Base-by-base conservation (phyloP, 495 filamentous ascomycete genomes). In the Talaromyces thailandensis region DNA sequence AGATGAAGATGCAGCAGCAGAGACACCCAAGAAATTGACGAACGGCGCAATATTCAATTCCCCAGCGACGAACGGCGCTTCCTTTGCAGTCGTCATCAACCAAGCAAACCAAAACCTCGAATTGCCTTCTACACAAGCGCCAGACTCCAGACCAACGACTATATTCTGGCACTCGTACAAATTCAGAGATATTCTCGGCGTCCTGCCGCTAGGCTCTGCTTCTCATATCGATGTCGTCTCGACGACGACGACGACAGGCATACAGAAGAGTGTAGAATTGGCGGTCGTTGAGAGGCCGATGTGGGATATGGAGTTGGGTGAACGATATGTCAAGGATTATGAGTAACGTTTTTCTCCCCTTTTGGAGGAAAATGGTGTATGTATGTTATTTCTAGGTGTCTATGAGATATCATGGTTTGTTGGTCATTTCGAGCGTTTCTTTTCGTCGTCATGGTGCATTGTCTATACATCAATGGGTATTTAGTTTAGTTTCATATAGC, bases 161-260 rank as follows among this genome's bases (percentile, higher is more conserved):
- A 61, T 61, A 28, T 80, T 76, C 76, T 98, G 92, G 92, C 83
- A 82, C 65, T 93, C 92, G 8, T 91, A 88, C 74, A 93, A 94
- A 69, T 99, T 96, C 70, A 80, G 92, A 62, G 89, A 92, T 8
- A 91, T 99, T 63, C 74, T 99, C 65, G 94, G 93, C 4, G 88
- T 98, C 29, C 88, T 93, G 14, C 86, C 88, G 18, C 74, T 98
- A 25, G 71, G 77, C 37, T 65, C 12, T 64, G 69, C 16, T 62
- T 56, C 29, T 21, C 69, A 69, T 29, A 65, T 40, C 4, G 35
- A 40, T 40, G 14, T 16, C 3, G 35, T 40, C 6, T 40, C 35
- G 14, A 14, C 26, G 16, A 16, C 21, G 58, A 69, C 5, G 61
- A 68, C 6, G 68, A 76, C 25, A 71, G 72, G 18, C 65, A 37